Base-by-base conservation (phyloP, 2,329 filamentous ascomycete species). In the Aspergillus fijiensis region DNA sequence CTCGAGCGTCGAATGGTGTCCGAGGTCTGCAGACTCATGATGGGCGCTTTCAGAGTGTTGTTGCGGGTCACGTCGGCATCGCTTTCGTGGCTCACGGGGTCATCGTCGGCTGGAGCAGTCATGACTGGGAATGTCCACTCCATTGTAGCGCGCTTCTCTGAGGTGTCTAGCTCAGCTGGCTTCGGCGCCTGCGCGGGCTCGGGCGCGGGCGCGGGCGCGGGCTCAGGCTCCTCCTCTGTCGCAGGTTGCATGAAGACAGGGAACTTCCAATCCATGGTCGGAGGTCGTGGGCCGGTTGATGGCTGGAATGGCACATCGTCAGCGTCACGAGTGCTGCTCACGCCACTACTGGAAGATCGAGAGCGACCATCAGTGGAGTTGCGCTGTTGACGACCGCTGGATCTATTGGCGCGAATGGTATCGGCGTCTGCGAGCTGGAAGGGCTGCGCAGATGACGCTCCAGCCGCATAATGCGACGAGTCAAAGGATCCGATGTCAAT, bases 401-500 rank as follows among this genome's bases (percentile, higher is more conserved):
- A 79, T 49, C 82, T 77, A 59, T 81, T 84, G 16, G 85, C 84
- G 60, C 81, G 82, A 56, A 87, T 78, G 1, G 85, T 87, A 48
- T 84, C 79, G 6, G 81, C 76, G 67, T 83, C 77, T 19, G 80
- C 77, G 55, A 84, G 74, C 65, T 83, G 77, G 68, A 83, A 80
- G 14, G 77, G 78, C 19, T 83, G 80, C 51, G 81, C 79, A 9
- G 80, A 77, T 9, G 82, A 80, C 39, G 82, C 78, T 25, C 76
- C 79, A 19, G 82, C 83, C 47, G 80, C 82, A 69, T 87, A 81
- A 56, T 80, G 78, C 1, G 76, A 71, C 9, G 78, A 77, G 61
- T 81, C 79, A 61, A 80, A 81, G 9, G 78, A 77, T 16, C 79
- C 84, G 42, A 88, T 77, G 66, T 88, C 84, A 58, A 87, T 85